Percentiles rank a stretch among this genome's conserved stretches.
phyloP scores from a whole-genome alignment of 1,284 basidiomycete genomes.

The Takashimella koratensis region DNA sequence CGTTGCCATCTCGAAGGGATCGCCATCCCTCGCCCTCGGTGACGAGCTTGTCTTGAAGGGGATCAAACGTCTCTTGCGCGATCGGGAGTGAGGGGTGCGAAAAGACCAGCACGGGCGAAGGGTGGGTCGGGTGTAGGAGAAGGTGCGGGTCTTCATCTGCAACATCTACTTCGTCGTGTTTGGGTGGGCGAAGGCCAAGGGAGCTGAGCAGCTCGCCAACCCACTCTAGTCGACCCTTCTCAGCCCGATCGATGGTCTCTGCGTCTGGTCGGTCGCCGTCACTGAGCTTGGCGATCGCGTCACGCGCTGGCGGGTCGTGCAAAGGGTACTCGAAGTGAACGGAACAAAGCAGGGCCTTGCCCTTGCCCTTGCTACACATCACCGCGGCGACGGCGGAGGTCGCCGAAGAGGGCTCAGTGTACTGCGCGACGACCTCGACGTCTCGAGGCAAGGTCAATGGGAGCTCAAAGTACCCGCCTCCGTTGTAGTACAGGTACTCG shows the following conservation, averaged over 20 bases:
- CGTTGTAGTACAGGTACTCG: constrained; percentile 57
- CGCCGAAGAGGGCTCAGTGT: constrained; percentile 31
- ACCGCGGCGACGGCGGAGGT: constrained; percentile 54
- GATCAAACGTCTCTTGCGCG: constrained; percentile 5
- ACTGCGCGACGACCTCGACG: constrained; percentile 49
- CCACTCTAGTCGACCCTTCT: constrained; percentile 44
- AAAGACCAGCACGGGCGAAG: constrained; percentile 45
- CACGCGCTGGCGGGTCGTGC: constrained; percentile 50
- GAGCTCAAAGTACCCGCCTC: constrained; percentile 54
- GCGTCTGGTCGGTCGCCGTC: constrained; percentile 17
- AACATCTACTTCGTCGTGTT: neutral
- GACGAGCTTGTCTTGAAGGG: constrained; percentile 24
- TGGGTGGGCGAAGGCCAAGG: constrained; percentile 38
- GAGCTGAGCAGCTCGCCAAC: constrained; percentile 32
- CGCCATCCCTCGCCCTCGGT: constrained; percentile 30
- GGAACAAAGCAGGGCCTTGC: constrained; percentile 60
- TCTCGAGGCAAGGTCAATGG: constrained; percentile 34
- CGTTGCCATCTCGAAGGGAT: constrained; percentile 59
- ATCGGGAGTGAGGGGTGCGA: constrained; percentile 40
- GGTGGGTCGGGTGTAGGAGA: constrained; percentile 45
- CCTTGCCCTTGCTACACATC: constrained; percentile 55
- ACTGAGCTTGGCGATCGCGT: constrained; percentile 40
- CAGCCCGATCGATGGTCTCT: constrained; percentile 31
- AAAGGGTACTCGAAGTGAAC: constrained; percentile 63
- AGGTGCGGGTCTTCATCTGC: constrained; percentile 37